phyloP scores from a whole-genome alignment of 2,329 filamentous ascomycete species.

The Epichloe gansuensis region DNA sequence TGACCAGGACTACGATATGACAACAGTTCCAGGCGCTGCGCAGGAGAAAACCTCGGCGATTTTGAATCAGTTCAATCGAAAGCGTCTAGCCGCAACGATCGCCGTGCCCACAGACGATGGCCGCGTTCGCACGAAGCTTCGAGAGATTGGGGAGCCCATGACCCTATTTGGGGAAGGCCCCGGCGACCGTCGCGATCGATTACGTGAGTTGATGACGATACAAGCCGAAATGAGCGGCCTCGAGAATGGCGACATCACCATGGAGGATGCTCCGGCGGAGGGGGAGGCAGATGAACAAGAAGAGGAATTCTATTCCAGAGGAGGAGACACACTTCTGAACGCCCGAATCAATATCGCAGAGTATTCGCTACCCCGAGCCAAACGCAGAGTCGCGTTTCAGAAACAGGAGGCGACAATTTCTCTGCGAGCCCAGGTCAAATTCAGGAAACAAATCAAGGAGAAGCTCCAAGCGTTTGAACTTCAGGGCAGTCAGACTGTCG shows the following conservation, averaged over 20 bases:
- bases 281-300: constrained; percentile 61
- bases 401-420: constrained; percentile 72
- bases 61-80: constrained; percentile 78
- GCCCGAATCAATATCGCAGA: constrained; percentile 68
- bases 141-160: constrained; percentile 83
- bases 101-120: constrained; percentile 90
- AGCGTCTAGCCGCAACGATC: constrained; percentile 75
- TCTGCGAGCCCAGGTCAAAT: constrained; percentile 80
- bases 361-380: constrained; percentile 74
- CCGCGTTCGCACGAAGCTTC: constrained; percentile 65
- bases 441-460: constrained; percentile 80
- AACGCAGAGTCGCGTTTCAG: constrained; percentile 62
- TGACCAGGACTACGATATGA: constrained; percentile 78
- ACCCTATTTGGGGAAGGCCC: constrained; percentile 89
- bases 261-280: constrained; percentile 46
- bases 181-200: constrained; percentile 70
- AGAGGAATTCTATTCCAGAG: constrained; percentile 91
- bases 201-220: constrained; percentile 68
- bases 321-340: constrained; percentile 58
- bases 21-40: constrained; percentile 51
- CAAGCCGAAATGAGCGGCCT: constrained; percentile 50
- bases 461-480: constrained; percentile 72
- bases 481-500: constrained; percentile 85
- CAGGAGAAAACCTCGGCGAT: constrained; percentile 77
- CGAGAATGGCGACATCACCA: constrained; percentile 44